Percentiles rank a stretch among this genome's conserved stretches.
phyloP scores from a whole-genome alignment of 2,329 filamentous ascomycete genomes.

The Thielaviopsis euricoi region DNA sequence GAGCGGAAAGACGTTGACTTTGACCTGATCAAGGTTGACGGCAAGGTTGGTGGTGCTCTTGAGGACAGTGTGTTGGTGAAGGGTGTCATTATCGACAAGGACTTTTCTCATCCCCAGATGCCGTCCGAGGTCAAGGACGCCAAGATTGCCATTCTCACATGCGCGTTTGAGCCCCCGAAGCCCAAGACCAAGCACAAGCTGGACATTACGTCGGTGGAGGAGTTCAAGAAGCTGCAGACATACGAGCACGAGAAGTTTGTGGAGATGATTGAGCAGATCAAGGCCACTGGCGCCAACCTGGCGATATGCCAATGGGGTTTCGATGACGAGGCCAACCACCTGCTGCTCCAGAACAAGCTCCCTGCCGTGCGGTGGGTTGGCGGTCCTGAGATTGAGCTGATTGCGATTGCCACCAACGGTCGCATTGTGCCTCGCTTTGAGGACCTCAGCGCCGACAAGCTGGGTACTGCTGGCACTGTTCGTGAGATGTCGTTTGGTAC shows the following conservation, averaged over 20 bases:
- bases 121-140: conserved; percentile 86
- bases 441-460: conserved; percentile 78
- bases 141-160: conserved; percentile 94
- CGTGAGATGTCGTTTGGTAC: conserved; percentile 94
- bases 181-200: conserved; percentile 99
- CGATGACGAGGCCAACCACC: conserved; percentile 95
- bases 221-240: conserved; percentile 93
- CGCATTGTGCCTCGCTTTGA: conserved; percentile 96
- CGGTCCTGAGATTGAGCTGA: conserved; percentile 93
- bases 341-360: conserved; percentile 87
- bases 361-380: conserved; percentile 97
- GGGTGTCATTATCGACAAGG: conserved; percentile 97
- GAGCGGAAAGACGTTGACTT: conserved; percentile 97
- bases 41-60: conserved; percentile 85
- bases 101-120: conserved; percentile 99
- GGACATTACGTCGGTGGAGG: conserved; percentile 90
- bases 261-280: conserved; percentile 98
- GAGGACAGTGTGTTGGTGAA: conserved; percentile 92
- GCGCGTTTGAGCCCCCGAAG: conserved; percentile 96
- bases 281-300: conserved; percentile 89
- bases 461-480: conserved; percentile 77
- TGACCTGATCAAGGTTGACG: conserved; percentile 97
- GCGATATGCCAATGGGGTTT: conserved; percentile 99
- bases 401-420: conserved; percentile 96
- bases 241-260: conserved; percentile 95